These are phyloP conservation scores for Aspergillus asperescens DNA, from an alignment of 495 filamentous ascomycete species.

Conservation along the genomic window DNA sequence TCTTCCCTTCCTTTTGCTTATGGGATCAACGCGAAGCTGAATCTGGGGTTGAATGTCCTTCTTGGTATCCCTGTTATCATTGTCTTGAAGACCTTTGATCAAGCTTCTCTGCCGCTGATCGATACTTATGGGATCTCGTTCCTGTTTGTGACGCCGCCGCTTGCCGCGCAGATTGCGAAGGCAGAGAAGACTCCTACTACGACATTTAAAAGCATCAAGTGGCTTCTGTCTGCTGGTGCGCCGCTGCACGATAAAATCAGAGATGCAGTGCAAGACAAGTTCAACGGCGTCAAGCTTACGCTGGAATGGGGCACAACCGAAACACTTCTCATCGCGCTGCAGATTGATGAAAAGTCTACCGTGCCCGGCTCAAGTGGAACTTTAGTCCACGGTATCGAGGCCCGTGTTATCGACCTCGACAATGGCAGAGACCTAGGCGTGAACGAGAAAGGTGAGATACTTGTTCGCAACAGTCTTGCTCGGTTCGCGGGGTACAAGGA, in stretches of 20 bases:
- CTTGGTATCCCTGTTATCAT: constrained; percentile 24
- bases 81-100: constrained; percentile 12
- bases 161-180: constrained; percentile 20
- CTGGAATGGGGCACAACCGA: constrained; percentile 25
- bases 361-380: constrained; percentile 18
- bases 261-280: constrained; percentile 14
- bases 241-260: constrained; percentile 20
- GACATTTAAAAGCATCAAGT: constrained; percentile 21
- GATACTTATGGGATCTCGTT: constrained; percentile 17
- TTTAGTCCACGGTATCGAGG: constrained; percentile 22
- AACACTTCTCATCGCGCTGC: constrained; percentile 22
- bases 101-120: constrained; percentile 16
- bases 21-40: constrained; percentile 24
- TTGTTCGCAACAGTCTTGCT: constrained; percentile 16
- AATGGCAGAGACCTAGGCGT: constrained; percentile 15
- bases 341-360: constrained; percentile 16
- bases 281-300: constrained; percentile 15
- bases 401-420: constrained; percentile 16
- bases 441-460: constrained; percentile 18
- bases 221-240: constrained; percentile 23
- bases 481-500: constrained; percentile 21
- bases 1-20: constrained; percentile 21
- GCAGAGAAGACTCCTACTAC: constrained; percentile 1
- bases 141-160: constrained; percentile 21
- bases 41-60: constrained; percentile 21